Conservation (phyloP, 768 basidiomycete genomes). For the Grammothele lineata region DNA sequence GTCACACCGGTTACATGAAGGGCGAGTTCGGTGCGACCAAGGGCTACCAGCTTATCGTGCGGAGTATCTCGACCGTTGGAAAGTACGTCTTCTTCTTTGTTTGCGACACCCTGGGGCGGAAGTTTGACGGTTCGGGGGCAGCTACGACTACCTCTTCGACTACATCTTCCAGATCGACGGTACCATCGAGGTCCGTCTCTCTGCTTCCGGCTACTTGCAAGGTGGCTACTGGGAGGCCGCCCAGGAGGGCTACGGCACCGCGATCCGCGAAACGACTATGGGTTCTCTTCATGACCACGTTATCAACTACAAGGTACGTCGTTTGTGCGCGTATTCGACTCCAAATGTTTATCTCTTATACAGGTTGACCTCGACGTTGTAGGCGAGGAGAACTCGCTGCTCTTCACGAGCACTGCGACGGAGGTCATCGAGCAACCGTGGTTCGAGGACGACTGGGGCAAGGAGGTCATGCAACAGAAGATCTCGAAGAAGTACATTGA, state of each 20-base stretch:
- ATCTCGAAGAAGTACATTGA: constrained; percentile 44
- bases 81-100: constrained; percentile 42
- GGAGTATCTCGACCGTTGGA: constrained; percentile 57
- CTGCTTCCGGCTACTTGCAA: constrained; percentile 67
- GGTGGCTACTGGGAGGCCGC: constrained; percentile 53
- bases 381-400: constrained; percentile 53
- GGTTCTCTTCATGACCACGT: constrained; percentile 67
- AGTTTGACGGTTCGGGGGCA: constrained; percentile 16
- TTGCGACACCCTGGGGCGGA: neutral
- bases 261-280: constrained; percentile 55
- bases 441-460: constrained; percentile 58
- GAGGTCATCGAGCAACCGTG: constrained; percentile 50
- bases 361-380: constrained; percentile 63
- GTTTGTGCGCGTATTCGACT: too few relatives aligned
- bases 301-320: constrained; percentile 50
- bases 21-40: constrained; percentile 60
- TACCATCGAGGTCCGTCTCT: constrained; percentile 62
- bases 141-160: constrained; percentile 58
- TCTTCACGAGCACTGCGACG: constrained; percentile 45
- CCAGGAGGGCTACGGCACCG: constrained; percentile 49
- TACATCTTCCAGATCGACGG: constrained; percentile 66
- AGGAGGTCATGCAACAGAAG: constrained; percentile 49
- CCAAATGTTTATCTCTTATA: too few relatives aligned
- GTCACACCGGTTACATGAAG: constrained; percentile 50
- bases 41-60: constrained; percentile 53